A percentile compares a stretch with the other conserved stretches of the same genome.
These are phyloP conservation scores for Yamadazyma songkhlaensis DNA, from an alignment of 1,139 yeast species.

Conservation along the genomic window DNA sequence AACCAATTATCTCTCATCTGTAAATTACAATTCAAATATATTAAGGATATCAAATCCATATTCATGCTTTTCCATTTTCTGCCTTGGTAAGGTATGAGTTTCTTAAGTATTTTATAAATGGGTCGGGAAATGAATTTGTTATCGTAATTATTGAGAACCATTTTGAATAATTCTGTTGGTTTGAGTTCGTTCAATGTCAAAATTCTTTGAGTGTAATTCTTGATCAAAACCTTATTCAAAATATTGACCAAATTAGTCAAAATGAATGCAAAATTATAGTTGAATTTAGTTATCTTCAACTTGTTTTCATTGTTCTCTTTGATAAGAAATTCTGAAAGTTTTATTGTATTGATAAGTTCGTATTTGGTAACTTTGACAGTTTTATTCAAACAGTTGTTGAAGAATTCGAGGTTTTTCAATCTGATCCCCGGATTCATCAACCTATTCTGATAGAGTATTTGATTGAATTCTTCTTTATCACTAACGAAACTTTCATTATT, in stretches of 20 bases:
- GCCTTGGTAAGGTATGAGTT: slow-evolving; percentile 86
- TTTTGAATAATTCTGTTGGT: slow-evolving; percentile 49
- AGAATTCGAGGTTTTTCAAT: slow-evolving; percentile 41
- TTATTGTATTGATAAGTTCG: slow-evolving; percentile 29
- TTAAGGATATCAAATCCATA: slow-evolving; percentile 90
- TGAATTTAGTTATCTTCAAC: slow-evolving; percentile 31
- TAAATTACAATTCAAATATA: slow-evolving; percentile 72
- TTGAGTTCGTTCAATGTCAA: slow-evolving; percentile 54
- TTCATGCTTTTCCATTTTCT: slow-evolving; percentile 91
- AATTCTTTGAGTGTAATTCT: slow-evolving; percentile 50
- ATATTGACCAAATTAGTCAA: slow-evolving; percentile 44
- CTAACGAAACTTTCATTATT: slow-evolving; percentile 30
- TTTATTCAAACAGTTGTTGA: slow-evolving; percentile 35
- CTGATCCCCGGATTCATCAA: slow-evolving; percentile 46
- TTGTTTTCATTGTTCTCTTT: slow-evolving; percentile 26
- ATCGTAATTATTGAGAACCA: slow-evolving; percentile 48
- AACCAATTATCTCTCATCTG: slow-evolving; percentile 86
- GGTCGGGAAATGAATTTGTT: slow-evolving; percentile 67
- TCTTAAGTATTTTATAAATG: slow-evolving; percentile 69
- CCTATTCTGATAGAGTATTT: slow-evolving; percentile 33
- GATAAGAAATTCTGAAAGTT: slow-evolving; percentile 26
- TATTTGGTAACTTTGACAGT: slow-evolving; percentile 15
- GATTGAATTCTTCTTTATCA: slow-evolving; percentile 30
- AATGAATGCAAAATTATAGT: slow-evolving; percentile 42
- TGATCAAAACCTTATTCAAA: slow-evolving; percentile 43